Conservation (phyloP, 2,329 filamentous ascomycete species). For the Penicillium sp. region DNA sequence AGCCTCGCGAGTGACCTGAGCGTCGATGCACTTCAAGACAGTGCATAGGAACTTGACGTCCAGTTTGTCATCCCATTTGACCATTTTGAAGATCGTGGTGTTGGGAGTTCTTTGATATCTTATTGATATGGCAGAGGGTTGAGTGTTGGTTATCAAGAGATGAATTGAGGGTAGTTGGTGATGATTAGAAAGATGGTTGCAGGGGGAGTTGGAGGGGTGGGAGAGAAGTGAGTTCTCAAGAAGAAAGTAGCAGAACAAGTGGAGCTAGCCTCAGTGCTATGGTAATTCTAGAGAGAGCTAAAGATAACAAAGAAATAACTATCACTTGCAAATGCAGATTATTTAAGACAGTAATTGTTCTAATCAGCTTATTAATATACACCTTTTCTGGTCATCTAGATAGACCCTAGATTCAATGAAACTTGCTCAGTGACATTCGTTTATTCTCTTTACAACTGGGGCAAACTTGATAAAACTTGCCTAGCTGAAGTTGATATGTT, state of each 20-base stretch:
- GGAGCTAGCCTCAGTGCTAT: not conserved
- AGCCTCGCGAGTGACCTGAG: not conserved
- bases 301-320: not conserved
- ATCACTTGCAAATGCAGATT: not conserved
- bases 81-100: not conserved
- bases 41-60: conserved; percentile 1
- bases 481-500: too few relatives aligned
- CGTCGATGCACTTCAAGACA: not conserved
- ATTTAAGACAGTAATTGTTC: too few relatives aligned
- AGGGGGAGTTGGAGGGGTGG: not conserved
- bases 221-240: not conserved
- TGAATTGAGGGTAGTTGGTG: not conserved
- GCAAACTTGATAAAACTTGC: too few relatives aligned
- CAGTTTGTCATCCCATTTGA: not conserved
- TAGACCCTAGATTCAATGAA: too few relatives aligned
- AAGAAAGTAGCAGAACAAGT: not conserved
- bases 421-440: too few relatives aligned
- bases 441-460: too few relatives aligned
- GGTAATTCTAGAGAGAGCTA: not conserved
- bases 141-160: not conserved
- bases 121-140: not conserved
- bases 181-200: not conserved
- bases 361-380: too few relatives aligned
- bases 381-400: too few relatives aligned
- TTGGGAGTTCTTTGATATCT: not conserved